Evolutionary conservation across 768 basidiomycete species (phyloP), one percentile per base, ranked within the genome.

Genomic region (Phylloporus sp.): DNA sequence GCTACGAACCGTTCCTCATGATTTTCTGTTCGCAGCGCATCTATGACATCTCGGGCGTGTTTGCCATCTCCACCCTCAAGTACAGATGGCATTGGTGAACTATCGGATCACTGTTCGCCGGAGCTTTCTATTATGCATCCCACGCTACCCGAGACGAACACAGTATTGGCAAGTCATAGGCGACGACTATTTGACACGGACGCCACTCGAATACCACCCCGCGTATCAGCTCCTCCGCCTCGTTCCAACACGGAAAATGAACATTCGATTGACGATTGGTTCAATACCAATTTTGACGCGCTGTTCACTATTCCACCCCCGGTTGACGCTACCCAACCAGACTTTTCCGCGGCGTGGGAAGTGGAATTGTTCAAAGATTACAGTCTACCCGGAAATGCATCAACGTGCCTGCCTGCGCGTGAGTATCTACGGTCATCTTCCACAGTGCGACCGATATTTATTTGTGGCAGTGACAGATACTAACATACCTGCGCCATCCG

Each of bases 171-270:
- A 32, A 42, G 48, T 54, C 55, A 48, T 37, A 74, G 75, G 49
- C 69, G 73, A 31, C 61, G 67, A 5, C 38, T 71, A 11, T 74
- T 72, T 2, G 67, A 71, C 10, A 46, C 58, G 3, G 67, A 64
- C 8, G 35, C 31, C 2, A 29, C 50, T 0, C 27, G 32, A 1
- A n/a, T 49, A 28, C 28, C 60, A 1, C 58, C 63, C 1, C 62
- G 54, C 3, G 58, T 64, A 1, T 71, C 74, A 0, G 63, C 66
- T 53, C 61, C 70, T 27, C 52, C 65, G 0, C 68, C 27, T 27
- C 49, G 10, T 38, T 44, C n/a, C 21, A 37, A 57, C 8, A 15
- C 42, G 0, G 46, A 50, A 17, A 57, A 51, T 4, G 62, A 56
- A 18, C 49, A 56, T 17, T 56, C 60, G 1, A 44, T 71, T 14